phyloP scores from a whole-genome alignment of 2,329 filamentous ascomycete species.

The Biscogniauxia mediterranea region DNA sequence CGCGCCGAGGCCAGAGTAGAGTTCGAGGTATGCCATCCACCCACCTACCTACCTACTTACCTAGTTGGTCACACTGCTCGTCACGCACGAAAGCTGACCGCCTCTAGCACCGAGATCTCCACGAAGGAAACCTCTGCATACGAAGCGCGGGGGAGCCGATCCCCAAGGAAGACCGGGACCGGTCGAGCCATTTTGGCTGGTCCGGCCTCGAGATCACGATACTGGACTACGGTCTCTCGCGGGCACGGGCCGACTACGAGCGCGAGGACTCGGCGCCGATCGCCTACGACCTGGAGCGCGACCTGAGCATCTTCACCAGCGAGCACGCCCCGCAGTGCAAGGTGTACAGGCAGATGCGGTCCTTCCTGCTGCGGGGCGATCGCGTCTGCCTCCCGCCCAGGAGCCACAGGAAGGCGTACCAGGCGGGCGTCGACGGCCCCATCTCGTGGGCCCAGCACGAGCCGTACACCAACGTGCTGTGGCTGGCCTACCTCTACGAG shows the following conservation, averaged over 20 bases:
- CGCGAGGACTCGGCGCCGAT: slow-evolving; percentile 39
- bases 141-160: slow-evolving; percentile 39
- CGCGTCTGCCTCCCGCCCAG: slow-evolving; percentile 49
- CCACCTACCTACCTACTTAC: background rate
- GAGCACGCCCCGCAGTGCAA: slow-evolving; percentile 59
- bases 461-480: slow-evolving; percentile 64
- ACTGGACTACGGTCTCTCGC: slow-evolving; percentile 63
- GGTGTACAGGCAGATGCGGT: slow-evolving; percentile 62
- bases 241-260: slow-evolving; percentile 45
- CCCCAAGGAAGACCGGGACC: slow-evolving; percentile 30
- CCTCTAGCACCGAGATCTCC: slow-evolving; percentile 59
- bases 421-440: slow-evolving; percentile 43
- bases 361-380: slow-evolving; percentile 52
- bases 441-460: slow-evolving; percentile 54
- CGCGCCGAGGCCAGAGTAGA: slow-evolving; percentile 56
- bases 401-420: slow-evolving; percentile 47
- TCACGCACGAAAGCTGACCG: background rate
- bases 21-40: slow-evolving; percentile 52
- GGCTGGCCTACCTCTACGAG: slow-evolving; percentile 61
- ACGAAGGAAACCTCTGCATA: slow-evolving; percentile 64
- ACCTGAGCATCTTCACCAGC: slow-evolving; percentile 59
- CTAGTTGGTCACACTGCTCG: background rate
- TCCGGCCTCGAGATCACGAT: slow-evolving; percentile 64
- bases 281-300: slow-evolving; percentile 59
- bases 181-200: slow-evolving; percentile 49